These are phyloP conservation scores for Leccinum ochraceum DNA, from an alignment of 768 basidiomycete species.

Conservation along the genomic window DNA sequence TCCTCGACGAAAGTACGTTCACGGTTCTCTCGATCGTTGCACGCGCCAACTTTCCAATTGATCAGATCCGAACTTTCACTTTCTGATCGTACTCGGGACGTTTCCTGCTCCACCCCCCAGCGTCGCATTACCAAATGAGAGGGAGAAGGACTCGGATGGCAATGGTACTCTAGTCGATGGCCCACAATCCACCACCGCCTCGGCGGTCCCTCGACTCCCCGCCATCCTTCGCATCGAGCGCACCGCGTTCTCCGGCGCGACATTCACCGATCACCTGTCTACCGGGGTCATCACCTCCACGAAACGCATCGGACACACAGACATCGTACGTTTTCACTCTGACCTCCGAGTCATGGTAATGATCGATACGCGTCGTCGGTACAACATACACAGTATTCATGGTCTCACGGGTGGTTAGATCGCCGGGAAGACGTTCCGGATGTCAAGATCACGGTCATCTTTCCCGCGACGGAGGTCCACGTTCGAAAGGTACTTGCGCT, in stretches of 20 bases:
- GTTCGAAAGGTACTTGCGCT: constrained; percentile 57
- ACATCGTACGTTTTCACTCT: constrained; percentile 52
- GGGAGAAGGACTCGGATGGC: background rate
- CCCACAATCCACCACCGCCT: background rate
- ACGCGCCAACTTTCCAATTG: background rate
- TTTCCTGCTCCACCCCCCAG: constrained; percentile 37
- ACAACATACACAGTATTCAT: constrained; percentile 65
- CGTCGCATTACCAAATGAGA: background rate
- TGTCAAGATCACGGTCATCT: constrained; percentile 81
- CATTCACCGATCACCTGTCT: constrained; percentile 39
- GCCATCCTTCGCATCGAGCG: constrained; percentile 82
- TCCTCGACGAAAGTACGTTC: constrained; percentile 51
- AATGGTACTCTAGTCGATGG: background rate
- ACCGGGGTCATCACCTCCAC: constrained; percentile 41
- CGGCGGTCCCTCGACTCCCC: constrained; percentile 31
- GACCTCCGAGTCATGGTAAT: background rate
- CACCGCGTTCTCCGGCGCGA: constrained; percentile 54
- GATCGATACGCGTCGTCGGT: background rate
- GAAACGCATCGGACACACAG: constrained; percentile 56
- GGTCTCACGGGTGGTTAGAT: constrained; percentile 73
- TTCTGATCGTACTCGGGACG: constrained; percentile 67
- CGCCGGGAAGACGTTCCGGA: constrained; percentile 49
- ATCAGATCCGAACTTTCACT: constrained; percentile 60
- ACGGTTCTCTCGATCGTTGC: background rate
- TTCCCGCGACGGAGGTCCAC: constrained; percentile 88